Evolutionary conservation across 441 rosid species (phyloP).

Genomic region (Heliophila coronopifolia): DNA sequence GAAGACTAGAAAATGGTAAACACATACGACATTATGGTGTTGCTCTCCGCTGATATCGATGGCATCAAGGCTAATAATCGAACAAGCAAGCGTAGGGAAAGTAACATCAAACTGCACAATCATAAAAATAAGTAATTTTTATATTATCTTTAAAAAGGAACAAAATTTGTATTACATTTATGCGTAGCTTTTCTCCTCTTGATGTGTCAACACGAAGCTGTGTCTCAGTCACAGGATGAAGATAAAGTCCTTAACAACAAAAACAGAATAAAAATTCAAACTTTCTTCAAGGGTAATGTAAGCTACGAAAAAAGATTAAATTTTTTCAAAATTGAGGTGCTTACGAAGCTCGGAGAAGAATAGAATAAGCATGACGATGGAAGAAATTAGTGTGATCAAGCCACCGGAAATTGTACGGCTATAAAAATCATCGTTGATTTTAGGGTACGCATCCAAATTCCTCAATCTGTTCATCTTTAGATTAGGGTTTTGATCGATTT

Average conservation of each 20-base stretch:
- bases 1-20: too few relatives aligned
- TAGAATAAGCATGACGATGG: constrained; percentile 69
- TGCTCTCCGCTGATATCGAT: constrained; percentile 97
- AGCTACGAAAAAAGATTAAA: too few relatives aligned
- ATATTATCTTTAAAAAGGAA: too few relatives aligned
- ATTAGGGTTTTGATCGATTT: constrained; percentile 17
- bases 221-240: constrained; percentile 76
- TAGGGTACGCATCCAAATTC: constrained; percentile 92
- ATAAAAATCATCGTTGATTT: constrained; percentile 94
- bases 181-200: constrained; percentile 83
- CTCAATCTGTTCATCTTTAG: constrained; percentile 40
- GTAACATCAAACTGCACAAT: constrained; percentile 93
- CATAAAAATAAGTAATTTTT: too few relatives aligned
- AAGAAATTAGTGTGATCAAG: constrained; percentile 73
- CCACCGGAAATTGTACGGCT: constrained; percentile 94
- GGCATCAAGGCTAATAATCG: constrained; percentile 86
- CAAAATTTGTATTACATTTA: constrained; percentile 56
- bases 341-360: constrained; percentile 93
- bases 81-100: constrained; percentile 83
- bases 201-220: constrained; percentile 92
- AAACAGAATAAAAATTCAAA: too few relatives aligned
- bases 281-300: too few relatives aligned
- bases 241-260: too few relatives aligned
- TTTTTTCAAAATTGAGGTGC: too few relatives aligned
- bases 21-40: constrained; percentile 81